Evolutionary conservation across 1,284 basidiomycete genomes (phyloP).

Genomic region (Puccinia polysora): DNA sequence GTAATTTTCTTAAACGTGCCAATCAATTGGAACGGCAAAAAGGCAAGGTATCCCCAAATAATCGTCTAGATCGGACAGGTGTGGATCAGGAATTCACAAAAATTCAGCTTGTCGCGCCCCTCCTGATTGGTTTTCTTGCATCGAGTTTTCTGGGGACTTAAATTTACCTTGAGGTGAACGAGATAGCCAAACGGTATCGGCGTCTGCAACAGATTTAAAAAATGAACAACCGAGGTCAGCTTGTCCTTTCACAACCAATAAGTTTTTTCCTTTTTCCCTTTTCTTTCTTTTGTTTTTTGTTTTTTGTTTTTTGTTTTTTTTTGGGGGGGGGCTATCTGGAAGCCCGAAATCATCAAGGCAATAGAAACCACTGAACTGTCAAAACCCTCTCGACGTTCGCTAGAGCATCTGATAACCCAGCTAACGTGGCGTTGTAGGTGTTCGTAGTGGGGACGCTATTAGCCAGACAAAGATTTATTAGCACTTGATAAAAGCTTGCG

Average conservation of each 20-base stretch:
- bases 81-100: too few relatives aligned
- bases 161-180: conserved; percentile 17
- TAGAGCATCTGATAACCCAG: conserved; percentile 2
- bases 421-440: too few relatives aligned
- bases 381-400: background rate
- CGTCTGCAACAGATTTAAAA: background rate
- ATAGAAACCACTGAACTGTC: background rate
- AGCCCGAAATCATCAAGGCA: too few relatives aligned
- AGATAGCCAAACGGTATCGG: conserved; percentile 16
- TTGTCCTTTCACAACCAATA: too few relatives aligned
- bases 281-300: too few relatives aligned
- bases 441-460: conserved; percentile 6
- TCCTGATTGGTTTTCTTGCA: too few relatives aligned
- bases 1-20: background rate
- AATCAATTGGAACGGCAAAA: conserved; percentile 5
- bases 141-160: too few relatives aligned
- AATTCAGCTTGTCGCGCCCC: too few relatives aligned
- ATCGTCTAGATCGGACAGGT: conserved; percentile 8
- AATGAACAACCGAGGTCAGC: background rate
- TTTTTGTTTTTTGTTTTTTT: too few relatives aligned
- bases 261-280: too few relatives aligned
- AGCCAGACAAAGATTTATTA: background rate
- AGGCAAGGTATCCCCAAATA: conserved; percentile 7
- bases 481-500: background rate
- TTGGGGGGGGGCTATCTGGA: too few relatives aligned